Conservation (phyloP, 495 filamentous ascomycete genomes). For the Neurospora pannonica region DNA sequence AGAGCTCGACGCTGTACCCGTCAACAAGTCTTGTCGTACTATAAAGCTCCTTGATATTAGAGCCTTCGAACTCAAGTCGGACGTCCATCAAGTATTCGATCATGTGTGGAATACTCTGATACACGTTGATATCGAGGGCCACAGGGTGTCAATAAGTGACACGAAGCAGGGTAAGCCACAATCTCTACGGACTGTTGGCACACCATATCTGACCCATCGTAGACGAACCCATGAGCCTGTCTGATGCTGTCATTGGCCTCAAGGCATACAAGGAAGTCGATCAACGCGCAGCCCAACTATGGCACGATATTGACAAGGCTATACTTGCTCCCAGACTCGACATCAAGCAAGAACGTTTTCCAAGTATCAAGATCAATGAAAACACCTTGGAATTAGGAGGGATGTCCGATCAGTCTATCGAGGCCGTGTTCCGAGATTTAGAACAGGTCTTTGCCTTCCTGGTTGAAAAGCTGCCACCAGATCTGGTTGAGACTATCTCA, state of each 20-base stretch:
- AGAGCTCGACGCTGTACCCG: constrained; percentile 31
- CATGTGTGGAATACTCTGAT: constrained; percentile 48
- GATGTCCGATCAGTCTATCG: constrained; percentile 27
- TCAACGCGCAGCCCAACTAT: constrained; percentile 38
- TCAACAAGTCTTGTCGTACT: constrained; percentile 38
- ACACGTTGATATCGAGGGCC: constrained; percentile 39
- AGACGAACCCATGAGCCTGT: constrained; percentile 39
- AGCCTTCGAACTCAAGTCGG: constrained; percentile 42
- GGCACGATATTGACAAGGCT: constrained; percentile 39
- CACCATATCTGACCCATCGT: constrained; percentile 15
- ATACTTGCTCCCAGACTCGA: constrained; percentile 43
- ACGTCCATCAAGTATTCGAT: constrained; percentile 50
- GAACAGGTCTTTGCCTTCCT: constrained; percentile 56
- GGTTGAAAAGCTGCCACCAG: constrained; percentile 50
- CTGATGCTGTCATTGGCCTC: constrained; percentile 38
- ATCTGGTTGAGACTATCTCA: constrained; percentile 53
- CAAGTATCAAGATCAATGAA: constrained; percentile 29
- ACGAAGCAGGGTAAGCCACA: constrained; percentile 29
- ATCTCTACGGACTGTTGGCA: not conserved
- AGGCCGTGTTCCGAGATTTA: constrained; percentile 50
- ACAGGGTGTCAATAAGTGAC: constrained; percentile 38
- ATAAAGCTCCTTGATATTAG: constrained; percentile 38
- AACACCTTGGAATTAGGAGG: constrained; percentile 22
- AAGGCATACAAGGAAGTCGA: constrained; percentile 44
- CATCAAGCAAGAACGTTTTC: constrained; percentile 17